phyloP scores from a whole-genome alignment of 345 rosid genomes.

The Raphanus sativus region DNA sequence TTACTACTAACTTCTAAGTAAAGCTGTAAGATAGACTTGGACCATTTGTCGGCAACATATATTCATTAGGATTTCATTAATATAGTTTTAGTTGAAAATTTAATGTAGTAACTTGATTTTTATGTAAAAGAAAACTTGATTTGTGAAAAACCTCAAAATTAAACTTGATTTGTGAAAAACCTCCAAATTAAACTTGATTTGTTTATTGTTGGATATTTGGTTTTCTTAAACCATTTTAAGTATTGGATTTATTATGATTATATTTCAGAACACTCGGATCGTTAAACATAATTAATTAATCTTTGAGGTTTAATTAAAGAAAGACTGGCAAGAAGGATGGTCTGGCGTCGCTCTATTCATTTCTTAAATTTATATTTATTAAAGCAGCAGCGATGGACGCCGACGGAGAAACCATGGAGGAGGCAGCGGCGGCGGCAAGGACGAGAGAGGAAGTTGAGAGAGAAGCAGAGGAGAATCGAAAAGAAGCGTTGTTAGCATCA shows the following conservation, averaged over 20 bases:
- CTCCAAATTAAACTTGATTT: too few species aligned
- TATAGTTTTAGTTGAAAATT: too few species aligned
- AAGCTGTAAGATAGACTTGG: neutral
- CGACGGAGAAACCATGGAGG: constrained; percentile 30
- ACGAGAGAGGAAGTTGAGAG: constrained; percentile 25
- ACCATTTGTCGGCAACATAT: neutral
- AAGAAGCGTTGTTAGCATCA: constrained; percentile 57
- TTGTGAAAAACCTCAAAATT: too few species aligned
- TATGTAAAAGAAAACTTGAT: too few species aligned
- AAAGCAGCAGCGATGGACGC: constrained; percentile 10
- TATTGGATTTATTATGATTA: neutral
- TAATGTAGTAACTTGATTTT: too few species aligned
- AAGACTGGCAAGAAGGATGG: neutral
- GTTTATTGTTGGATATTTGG: too few species aligned
- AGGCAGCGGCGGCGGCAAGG: neutral
- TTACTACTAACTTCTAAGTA: neutral
- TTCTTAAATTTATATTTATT: neutral
- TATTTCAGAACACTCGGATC: neutral
- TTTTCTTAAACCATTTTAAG: too few species aligned
- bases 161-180: too few species aligned
- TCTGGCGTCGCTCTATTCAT: constrained; percentile 10
- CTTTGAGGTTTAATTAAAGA: neutral
- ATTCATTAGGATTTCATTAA: too few species aligned
- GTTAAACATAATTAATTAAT: neutral
- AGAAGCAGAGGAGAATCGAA: constrained; percentile 51